Evolutionary conservation across 2,329 filamentous ascomycete species (phyloP).

Genomic region (Bipolaris oryzae): DNA sequence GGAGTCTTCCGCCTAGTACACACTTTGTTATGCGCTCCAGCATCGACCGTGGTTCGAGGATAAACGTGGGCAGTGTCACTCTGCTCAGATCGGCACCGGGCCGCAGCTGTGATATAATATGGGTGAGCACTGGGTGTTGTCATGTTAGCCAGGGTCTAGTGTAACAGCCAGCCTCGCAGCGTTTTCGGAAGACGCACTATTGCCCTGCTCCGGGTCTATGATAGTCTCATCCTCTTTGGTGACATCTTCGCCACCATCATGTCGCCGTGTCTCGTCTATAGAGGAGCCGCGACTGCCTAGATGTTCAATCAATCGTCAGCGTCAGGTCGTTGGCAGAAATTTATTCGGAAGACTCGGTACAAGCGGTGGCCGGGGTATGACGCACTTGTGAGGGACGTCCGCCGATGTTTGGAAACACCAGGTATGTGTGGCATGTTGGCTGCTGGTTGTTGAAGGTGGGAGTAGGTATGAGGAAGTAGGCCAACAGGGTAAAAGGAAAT

Average conservation of each 20-base stretch:
- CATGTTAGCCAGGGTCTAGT: constrained; percentile 22
- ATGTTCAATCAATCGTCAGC: constrained; percentile 26
- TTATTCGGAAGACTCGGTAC: constrained; percentile 11
- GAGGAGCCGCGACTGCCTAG: constrained; percentile 51
- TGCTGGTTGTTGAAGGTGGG: background rate
- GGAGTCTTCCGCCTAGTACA: constrained; percentile 42
- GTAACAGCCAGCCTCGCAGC: background rate
- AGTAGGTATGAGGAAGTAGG: background rate
- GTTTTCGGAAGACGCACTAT: constrained; percentile 65
- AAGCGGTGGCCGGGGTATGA: constrained; percentile 19
- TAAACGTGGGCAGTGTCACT: constrained; percentile 95
- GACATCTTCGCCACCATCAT: constrained; percentile 46
- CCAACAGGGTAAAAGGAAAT: background rate
- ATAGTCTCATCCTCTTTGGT: constrained; percentile 72
- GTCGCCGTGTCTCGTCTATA: constrained; percentile 47
- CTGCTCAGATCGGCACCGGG: constrained; percentile 94
- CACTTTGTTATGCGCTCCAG: constrained; percentile 98
- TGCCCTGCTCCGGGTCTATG: constrained; percentile 91
- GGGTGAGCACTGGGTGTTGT: constrained; percentile 74
- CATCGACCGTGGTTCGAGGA: constrained; percentile 97
- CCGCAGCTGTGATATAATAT: constrained; percentile 96
- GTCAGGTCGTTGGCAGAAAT: background rate
- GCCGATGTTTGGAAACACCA: constrained; percentile 30
- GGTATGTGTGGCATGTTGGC: constrained; percentile 48
- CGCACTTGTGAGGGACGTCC: constrained; percentile 39